These are phyloP conservation scores for Glonium stellatum DNA, from an alignment of 495 filamentous ascomycete genomes.

Conservation along the genomic window DNA sequence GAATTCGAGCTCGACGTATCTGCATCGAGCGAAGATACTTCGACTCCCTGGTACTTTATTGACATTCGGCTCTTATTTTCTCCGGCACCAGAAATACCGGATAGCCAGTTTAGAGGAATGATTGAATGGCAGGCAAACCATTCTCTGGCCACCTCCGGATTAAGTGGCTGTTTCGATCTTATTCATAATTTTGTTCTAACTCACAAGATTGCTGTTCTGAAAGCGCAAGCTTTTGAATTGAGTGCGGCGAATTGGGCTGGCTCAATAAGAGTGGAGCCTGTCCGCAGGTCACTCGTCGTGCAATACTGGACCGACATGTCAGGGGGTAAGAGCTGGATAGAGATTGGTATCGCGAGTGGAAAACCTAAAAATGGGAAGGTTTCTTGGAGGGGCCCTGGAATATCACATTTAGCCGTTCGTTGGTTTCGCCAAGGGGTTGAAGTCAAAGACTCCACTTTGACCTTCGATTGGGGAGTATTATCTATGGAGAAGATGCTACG, in stretches of 20 bases:
- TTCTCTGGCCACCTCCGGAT: constrained; percentile 54
- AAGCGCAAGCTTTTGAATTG: constrained; percentile 66
- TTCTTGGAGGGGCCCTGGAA: constrained; percentile 27
- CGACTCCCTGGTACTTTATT: constrained; percentile 83
- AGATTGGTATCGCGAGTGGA: constrained; percentile 71
- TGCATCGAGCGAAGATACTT: constrained; percentile 70
- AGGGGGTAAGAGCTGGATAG: constrained; percentile 76
- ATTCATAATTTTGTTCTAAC: constrained; percentile 81
- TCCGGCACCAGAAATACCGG: constrained; percentile 51
- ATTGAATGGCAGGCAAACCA: constrained; percentile 67
- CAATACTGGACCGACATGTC: constrained; percentile 78
- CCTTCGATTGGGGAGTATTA: constrained; percentile 57
- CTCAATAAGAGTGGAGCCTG: constrained; percentile 61
- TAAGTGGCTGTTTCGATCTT: constrained; percentile 72
- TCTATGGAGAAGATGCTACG: constrained; percentile 68
- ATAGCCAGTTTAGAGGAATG: constrained; percentile 43
- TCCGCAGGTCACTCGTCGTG: constrained; percentile 72
- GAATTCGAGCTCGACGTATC: constrained; percentile 94
- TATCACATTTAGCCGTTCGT: constrained; percentile 56
- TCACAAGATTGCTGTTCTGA: constrained; percentile 74
- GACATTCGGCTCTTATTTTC: constrained; percentile 80
- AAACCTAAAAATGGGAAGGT: constrained; percentile 41
- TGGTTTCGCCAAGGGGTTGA: constrained; percentile 83
- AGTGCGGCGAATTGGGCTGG: constrained; percentile 64
- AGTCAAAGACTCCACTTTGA: constrained; percentile 55